Evolutionary conservation across 208 protist species (phyloP).

Genomic region (Porcisia hertigi): DNA sequence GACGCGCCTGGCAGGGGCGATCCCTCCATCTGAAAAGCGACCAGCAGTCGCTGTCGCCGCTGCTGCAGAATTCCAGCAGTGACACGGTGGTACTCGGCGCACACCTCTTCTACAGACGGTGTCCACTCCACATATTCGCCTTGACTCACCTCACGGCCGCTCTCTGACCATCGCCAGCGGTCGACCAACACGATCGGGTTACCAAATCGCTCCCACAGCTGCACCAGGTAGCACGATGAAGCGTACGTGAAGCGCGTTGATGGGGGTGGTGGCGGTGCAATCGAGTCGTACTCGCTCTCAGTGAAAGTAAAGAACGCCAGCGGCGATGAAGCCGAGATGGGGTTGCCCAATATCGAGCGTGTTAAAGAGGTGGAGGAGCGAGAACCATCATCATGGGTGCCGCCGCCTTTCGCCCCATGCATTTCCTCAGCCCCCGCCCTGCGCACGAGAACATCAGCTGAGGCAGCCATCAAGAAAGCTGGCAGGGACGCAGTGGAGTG

Average conservation of each 20-base stretch:
- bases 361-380: background rate
- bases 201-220: constrained; percentile 60
- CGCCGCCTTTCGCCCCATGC: too few relatives aligned
- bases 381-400: background rate
- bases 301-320: constrained; percentile 55
- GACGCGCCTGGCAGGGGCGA: background rate
- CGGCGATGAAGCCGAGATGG: background rate
- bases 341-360: background rate
- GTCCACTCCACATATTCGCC: constrained; percentile 3
- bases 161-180: constrained; percentile 37
- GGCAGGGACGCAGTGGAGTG: constrained; percentile 12
- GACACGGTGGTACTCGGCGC: constrained; percentile 36
- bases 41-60: constrained; percentile 23
- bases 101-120: constrained; percentile 31
- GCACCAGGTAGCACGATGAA: constrained; percentile 43
- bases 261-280: constrained; percentile 13
- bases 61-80: constrained; percentile 25
- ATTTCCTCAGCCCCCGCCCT: background rate
- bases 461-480: background rate
- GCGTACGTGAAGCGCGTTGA: constrained; percentile 30
- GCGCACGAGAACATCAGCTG: background rate
- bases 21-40: constrained; percentile 2
- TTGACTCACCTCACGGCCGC: background rate
- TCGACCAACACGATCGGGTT: constrained; percentile 63
- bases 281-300: constrained; percentile 42